A percentile compares a stretch with the other conserved stretches of the same genome.
Conservation (phyloP, 495 filamentous ascomycete genomes). For the Talaromyces ruber region DNA sequence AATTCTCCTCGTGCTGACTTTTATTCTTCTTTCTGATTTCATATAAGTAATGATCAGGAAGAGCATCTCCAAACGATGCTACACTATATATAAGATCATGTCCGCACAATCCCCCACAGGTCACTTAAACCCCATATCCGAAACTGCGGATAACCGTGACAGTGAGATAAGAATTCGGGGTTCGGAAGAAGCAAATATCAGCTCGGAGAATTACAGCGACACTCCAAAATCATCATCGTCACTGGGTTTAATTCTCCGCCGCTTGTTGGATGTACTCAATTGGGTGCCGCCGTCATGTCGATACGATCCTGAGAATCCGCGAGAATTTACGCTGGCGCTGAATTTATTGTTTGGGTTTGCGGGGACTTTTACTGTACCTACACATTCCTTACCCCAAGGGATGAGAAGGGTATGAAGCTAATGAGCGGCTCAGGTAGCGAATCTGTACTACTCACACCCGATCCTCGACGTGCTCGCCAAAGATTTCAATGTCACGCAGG, state of each 20-base stretch:
- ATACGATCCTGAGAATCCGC: constrained; percentile 47
- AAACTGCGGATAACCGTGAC: not conserved
- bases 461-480: constrained; percentile 55
- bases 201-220: not conserved
- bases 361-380: constrained; percentile 22
- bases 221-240: not conserved
- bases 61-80: not conserved
- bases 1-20: not conserved
- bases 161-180: not conserved
- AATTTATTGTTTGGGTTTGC: constrained; percentile 53
- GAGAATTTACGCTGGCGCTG: constrained; percentile 48
- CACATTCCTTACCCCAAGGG: constrained; percentile 2
- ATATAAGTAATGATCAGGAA: no score
- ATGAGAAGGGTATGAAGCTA: not conserved
- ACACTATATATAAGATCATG: not conserved
- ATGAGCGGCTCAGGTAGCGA: constrained; percentile 51
- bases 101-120: not conserved
- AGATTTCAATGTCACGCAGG: constrained; percentile 51
- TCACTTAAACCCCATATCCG: not conserved
- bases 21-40: no score
- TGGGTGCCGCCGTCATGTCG: constrained; percentile 49
- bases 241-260: not conserved
- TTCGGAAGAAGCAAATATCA: not conserved
- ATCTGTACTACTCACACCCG: constrained; percentile 66
- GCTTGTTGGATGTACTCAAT: constrained; percentile 18